Base-by-base conservation (phyloP, 345 rosid genomes). In the Populus pruinosa region DNA sequence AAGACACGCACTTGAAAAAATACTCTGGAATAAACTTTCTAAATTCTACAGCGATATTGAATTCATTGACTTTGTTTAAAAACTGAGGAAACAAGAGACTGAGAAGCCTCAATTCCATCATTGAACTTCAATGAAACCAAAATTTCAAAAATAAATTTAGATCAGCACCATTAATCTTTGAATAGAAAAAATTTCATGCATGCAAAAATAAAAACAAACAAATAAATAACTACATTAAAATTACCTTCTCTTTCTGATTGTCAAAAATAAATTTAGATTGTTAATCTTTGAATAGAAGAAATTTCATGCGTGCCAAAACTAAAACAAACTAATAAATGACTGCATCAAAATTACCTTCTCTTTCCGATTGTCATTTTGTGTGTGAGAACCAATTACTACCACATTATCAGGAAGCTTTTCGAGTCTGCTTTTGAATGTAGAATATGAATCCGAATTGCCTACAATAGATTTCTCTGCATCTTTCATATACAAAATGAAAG, bases 401-500 rank as follows among this genome's bases (percentile, higher is more conserved):
- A 94, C 87, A 82, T 90, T 94, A 76, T 90, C 90, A 56, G 98
- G 95, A 80, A 94, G 97, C 71, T 81, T 82, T 81, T 86, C 94
- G 76, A 94, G 87, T 76, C 74, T 85, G 81, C 87, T 89, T 83
- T 93, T 89, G 73, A 93, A 91, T 41, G 92, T 73, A 33, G 91
- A 69, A 77, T 86, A 89, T 66, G 88, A 82, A 74, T 93, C 93
- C 6, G 88, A 84, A 80, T 90, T 90, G 76, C 94, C 94, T 29
- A 83, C 92, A 85, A 89, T 81, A 80, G 91, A 90, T 88, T 94
- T 91, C 90, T 94, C 98, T 70, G 89, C 90, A 81, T 94, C 98
- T 90, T 91, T 94, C 94, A 91, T 70, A 64, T 91, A 94, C 87
- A 94, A 87, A 87, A 94, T 89, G 84, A 94, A 89, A 82, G 98